Evolutionary conservation across 352 stramenopile species (phyloP).

Genomic region (Pythium myriotylum): DNA sequence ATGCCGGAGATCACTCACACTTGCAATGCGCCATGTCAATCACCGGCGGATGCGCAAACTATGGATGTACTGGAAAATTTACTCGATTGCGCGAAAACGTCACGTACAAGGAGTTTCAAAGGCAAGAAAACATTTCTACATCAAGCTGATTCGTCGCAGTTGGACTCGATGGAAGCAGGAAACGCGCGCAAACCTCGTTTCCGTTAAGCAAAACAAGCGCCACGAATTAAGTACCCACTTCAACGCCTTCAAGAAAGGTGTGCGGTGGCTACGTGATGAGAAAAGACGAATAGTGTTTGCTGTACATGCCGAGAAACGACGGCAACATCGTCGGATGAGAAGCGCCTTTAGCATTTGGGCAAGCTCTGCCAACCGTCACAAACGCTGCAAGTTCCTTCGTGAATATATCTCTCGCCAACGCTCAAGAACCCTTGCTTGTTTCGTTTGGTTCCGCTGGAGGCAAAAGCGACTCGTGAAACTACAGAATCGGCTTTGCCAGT

Average conservation of each 20-base stretch:
- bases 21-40: slow-evolving; percentile 67
- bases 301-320: slow-evolving; percentile 15
- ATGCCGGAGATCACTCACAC: slow-evolving; percentile 43
- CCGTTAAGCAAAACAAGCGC: slow-evolving; percentile 50
- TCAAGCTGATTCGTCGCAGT: slow-evolving; percentile 55
- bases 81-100: slow-evolving; percentile 61
- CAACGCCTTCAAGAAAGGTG: slow-evolving; percentile 42
- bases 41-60: slow-evolving; percentile 63
- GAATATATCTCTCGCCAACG: slow-evolving; percentile 26
- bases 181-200: slow-evolving; percentile 44
- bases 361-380: slow-evolving; percentile 15
- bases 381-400: slow-evolving; percentile 27
- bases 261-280: slow-evolving; percentile 24
- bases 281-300: slow-evolving; percentile 28
- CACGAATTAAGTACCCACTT: slow-evolving; percentile 51
- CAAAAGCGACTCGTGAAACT: slow-evolving; percentile 24
- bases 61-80: slow-evolving; percentile 83
- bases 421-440: slow-evolving; percentile 16
- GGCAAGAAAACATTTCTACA: slow-evolving; percentile 76
- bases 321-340: slow-evolving; percentile 26
- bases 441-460: slow-evolving; percentile 53
- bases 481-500: slow-evolving; percentile 18
- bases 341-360: slow-evolving; percentile 31
- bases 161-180: slow-evolving; percentile 57
- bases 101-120: slow-evolving; percentile 75